Evolutionary conservation across 345 rosid species (phyloP).

Genomic region (Anacardium occidentale): DNA sequence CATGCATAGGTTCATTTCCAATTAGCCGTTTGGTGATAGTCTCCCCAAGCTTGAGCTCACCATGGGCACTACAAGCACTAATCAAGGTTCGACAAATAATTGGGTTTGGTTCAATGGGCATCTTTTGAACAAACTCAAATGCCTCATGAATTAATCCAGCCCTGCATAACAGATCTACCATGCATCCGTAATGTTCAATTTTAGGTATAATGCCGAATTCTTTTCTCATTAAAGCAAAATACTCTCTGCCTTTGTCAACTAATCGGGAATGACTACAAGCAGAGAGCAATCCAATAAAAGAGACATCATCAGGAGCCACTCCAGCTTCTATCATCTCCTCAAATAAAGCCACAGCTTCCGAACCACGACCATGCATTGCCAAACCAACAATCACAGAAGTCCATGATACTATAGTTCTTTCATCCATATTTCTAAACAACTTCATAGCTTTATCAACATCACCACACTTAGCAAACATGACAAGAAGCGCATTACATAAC

Average conservation of each 20-base stretch:
- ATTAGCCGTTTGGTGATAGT: constrained; percentile 39
- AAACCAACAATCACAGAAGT: constrained; percentile 57
- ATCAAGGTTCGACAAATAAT: constrained; percentile 47
- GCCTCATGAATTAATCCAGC: constrained; percentile 50
- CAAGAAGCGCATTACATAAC: constrained; percentile 48
- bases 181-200: constrained; percentile 51
- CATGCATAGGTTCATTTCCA: constrained; percentile 39
- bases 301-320: constrained; percentile 46
- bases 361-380: constrained; percentile 59
- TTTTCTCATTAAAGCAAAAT: constrained; percentile 41
- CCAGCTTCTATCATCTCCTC: constrained; percentile 44
- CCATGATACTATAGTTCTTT: constrained; percentile 50
- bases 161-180: constrained; percentile 55
- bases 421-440: constrained; percentile 45
- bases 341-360: constrained; percentile 50
- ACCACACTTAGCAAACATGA: constrained; percentile 60
- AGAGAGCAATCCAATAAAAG: constrained; percentile 51
- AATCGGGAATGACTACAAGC: constrained; percentile 50
- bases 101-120: constrained; percentile 51
- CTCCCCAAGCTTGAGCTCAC: constrained; percentile 47
- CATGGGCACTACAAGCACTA: constrained; percentile 43
- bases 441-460: constrained; percentile 50
- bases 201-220: constrained; percentile 42
- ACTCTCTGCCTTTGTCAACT: constrained; percentile 44
- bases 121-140: constrained; percentile 38